Evolutionary conservation across 805 yeast genomes (phyloP).

Genomic region (Torulaspora maleeae): DNA sequence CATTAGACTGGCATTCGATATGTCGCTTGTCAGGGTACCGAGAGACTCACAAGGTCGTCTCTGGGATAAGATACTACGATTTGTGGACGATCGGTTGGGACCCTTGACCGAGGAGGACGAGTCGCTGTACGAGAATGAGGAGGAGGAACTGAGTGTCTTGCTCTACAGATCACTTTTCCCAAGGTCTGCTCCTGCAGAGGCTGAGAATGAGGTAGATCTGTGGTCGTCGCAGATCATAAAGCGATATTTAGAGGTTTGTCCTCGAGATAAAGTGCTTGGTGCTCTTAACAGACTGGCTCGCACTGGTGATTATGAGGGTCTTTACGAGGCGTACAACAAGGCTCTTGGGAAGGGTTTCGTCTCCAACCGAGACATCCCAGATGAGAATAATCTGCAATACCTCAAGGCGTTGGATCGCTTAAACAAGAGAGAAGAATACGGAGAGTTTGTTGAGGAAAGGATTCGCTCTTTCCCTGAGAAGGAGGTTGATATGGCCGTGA

Average conservation of each 20-base stretch:
- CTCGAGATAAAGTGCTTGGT: conserved; percentile 11
- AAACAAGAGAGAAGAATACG: conserved; percentile 27
- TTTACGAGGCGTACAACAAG: conserved; percentile 15
- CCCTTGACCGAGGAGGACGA: conserved; percentile 16
- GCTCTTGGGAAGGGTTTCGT: conserved; percentile 7
- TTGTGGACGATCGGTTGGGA: conserved; percentile 17
- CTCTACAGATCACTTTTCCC: conserved; percentile 12
- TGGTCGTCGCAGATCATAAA: conserved; percentile 28
- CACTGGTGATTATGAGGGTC: conserved; percentile 19
- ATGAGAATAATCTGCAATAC: conserved; percentile 14
- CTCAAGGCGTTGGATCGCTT: conserved; percentile 13
- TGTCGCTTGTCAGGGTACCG: conserved; percentile 14
- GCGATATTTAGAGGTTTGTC: conserved; percentile 25
- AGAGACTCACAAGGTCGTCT: conserved; percentile 20
- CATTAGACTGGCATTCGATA: conserved; percentile 29
- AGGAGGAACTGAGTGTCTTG: conserved; percentile 12
- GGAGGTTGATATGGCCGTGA: conserved; percentile 44
- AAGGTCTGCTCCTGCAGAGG: not conserved
- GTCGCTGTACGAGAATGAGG: conserved; percentile 8
- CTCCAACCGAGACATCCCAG: conserved; percentile 12
- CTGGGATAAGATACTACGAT: conserved; percentile 26
- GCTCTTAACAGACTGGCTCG: conserved; percentile 11
- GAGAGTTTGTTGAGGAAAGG: conserved; percentile 18
- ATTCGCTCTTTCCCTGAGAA: conserved; percentile 53
- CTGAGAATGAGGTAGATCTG: conserved; percentile 8